phyloP scores from a whole-genome alignment of 306 rosid genomes.

The Mucuna pruriens region DNA sequence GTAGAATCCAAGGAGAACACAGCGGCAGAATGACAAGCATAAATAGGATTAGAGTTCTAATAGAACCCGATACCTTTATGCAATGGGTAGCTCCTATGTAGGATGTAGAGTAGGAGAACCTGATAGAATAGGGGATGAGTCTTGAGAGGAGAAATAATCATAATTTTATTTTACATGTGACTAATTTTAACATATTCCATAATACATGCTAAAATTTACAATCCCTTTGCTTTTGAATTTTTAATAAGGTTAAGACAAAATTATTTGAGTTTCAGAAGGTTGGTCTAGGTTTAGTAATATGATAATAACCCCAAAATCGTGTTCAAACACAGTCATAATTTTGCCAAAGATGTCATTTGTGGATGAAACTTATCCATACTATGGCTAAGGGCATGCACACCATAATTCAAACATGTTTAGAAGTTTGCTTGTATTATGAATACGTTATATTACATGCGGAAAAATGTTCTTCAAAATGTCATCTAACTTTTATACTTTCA shows the following conservation, averaged over 20 bases:
- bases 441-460: neutral
- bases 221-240: neutral
- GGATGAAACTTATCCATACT: neutral
- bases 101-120: too few species aligned
- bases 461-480: constrained; percentile 9
- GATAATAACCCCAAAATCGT: neutral
- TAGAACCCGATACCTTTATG: too few species aligned
- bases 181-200: too few species aligned
- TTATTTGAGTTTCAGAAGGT: neutral
- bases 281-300: neutral
- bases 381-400: neutral
- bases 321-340: neutral
- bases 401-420: neutral
- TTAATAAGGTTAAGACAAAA: neutral
- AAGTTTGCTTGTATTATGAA: constrained; percentile 19
- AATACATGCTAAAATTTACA: neutral
- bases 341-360: neutral
- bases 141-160: too few species aligned
- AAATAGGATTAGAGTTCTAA: too few species aligned
- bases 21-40: too few species aligned
- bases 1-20: too few species aligned
- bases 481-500: constrained; percentile 10
- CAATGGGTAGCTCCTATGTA: too few species aligned
- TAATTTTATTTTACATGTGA: too few species aligned
- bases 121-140: too few species aligned